Conservation (phyloP, 164 flowering plant species). For the Akebia trifoliata region DNA sequence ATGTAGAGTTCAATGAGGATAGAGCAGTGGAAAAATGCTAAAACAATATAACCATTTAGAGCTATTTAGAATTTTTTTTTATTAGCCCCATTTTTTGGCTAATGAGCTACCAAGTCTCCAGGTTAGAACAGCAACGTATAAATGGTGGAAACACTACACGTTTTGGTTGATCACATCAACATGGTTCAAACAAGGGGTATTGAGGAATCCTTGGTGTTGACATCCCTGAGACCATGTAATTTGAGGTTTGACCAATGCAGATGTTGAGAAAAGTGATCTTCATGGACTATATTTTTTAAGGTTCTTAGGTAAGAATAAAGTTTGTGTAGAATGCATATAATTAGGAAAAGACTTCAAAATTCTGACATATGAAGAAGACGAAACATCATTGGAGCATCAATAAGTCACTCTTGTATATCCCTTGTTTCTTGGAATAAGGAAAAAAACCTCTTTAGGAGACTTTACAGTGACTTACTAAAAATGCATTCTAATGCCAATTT, state of each 20-base stretch:
- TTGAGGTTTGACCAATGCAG: not conserved
- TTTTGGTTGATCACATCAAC: too few species aligned
- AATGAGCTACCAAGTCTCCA: not conserved
- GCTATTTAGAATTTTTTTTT: not conserved
- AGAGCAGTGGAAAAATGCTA: not conserved
- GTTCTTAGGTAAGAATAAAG: not conserved
- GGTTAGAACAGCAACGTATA: too few species aligned
- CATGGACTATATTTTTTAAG: not conserved
- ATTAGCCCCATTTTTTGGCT: not conserved
- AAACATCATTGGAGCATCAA: too few species aligned
- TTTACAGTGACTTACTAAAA: not conserved
- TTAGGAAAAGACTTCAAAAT: too few species aligned
- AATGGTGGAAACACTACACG: too few species aligned
- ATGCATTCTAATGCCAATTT: not conserved
- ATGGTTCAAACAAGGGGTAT: too few species aligned
- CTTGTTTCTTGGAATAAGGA: not conserved
- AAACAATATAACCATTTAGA: slow-evolving; percentile 4
- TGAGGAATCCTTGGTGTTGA: too few species aligned
- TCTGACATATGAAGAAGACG: too few species aligned
- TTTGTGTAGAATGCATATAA: not conserved
- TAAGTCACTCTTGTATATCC: too few species aligned
- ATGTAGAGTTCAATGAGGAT: not conserved
- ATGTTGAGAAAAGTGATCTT: not conserved
- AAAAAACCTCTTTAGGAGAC: not conserved
- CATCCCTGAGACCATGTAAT: not conserved